These are phyloP conservation scores for Solanum chaucha DNA, from an alignment of 257 asterid genomes.

Conservation along the genomic window DNA sequence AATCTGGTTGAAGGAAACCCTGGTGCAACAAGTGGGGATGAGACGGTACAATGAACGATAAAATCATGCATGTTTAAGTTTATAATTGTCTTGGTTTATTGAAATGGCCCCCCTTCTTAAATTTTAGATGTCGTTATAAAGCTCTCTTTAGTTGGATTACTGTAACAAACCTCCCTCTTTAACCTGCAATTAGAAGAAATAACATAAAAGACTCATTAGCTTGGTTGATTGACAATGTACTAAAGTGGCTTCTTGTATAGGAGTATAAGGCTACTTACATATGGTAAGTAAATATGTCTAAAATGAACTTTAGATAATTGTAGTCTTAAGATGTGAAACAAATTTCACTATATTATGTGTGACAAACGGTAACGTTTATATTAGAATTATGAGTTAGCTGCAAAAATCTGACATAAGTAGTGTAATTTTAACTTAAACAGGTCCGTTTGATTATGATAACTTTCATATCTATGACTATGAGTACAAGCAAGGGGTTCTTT, in stretches of 20 bases:
- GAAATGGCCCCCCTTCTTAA: background rate
- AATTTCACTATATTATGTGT: background rate
- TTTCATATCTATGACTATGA: background rate
- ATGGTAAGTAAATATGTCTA: background rate
- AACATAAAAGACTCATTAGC: background rate
- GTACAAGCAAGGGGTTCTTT: background rate
- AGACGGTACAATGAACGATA: conserved; percentile 56
- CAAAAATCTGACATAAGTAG: background rate
- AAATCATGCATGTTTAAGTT: background rate
- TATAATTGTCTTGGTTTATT: background rate
- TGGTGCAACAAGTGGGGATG: conserved; percentile 90
- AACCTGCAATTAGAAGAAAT: background rate
- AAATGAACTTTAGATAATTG: background rate
- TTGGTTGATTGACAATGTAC: background rate
- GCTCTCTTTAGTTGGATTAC: background rate
- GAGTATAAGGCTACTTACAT: background rate
- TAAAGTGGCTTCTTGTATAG: background rate
- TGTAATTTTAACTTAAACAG: background rate
- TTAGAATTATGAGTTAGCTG: background rate
- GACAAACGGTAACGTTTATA: background rate
- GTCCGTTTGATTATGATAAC: background rate
- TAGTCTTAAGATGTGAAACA: background rate
- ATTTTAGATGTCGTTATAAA: background rate
- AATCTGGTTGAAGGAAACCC: conserved; percentile 88
- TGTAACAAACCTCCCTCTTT: background rate